Conservation (phyloP, 169 alveolate genomes). For the Cryptosporidium canis region DNA sequence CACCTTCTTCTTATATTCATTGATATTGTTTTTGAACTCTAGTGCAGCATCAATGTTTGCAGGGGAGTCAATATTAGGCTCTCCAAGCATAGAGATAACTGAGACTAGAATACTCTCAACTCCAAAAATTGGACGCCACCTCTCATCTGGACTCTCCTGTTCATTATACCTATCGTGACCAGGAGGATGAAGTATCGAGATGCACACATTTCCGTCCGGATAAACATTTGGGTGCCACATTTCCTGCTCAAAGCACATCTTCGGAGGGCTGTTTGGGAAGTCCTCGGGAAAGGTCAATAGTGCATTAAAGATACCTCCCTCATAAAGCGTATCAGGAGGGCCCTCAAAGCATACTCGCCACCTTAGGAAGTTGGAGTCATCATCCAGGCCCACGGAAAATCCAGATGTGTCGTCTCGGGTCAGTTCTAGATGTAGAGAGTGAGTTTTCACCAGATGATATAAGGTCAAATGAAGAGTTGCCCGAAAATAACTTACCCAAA, state of each 20-base stretch:
- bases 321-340: constrained; percentile 95
- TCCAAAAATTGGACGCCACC: constrained; percentile 98
- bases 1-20: constrained; percentile 88
- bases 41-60: constrained; percentile 96
- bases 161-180: constrained; percentile 94
- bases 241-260: constrained; percentile 94
- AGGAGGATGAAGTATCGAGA: constrained; percentile 96
- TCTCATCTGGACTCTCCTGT: constrained; percentile 96
- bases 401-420: constrained; percentile 87
- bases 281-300: constrained; percentile 94
- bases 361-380: constrained; percentile 89
- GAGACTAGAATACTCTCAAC: constrained; percentile 94
- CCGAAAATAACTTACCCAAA: constrained; percentile 76
- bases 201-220: constrained; percentile 97
- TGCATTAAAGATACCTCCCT: constrained; percentile 97
- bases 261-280: constrained; percentile 98
- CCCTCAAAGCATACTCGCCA: constrained; percentile 97
- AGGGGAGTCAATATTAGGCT: constrained; percentile 96
- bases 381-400: constrained; percentile 96
- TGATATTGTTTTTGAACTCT: constrained; percentile 85
- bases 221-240: constrained; percentile 98
- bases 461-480: not conserved
- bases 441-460: not conserved
- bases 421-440: constrained; percentile 77
- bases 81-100: constrained; percentile 96